Conservation (phyloP, 2,329 filamentous ascomycete species). For the Ceratocystis diversiconidia region DNA sequence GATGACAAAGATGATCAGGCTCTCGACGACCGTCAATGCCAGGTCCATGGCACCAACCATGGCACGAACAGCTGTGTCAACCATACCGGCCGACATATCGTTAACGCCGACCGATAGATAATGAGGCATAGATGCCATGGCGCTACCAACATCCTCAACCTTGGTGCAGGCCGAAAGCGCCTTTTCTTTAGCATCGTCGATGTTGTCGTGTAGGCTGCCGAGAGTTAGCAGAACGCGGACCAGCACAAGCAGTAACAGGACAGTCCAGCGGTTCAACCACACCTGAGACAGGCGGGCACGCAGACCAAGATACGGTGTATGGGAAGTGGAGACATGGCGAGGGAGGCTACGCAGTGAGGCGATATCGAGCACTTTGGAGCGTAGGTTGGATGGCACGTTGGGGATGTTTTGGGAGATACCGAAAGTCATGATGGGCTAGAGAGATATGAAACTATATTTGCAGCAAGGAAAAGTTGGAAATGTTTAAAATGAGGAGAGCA, state of each 20-base stretch:
- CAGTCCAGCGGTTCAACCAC: conserved; percentile 96
- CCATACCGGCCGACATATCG: conserved; percentile 61
- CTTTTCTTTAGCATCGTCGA: conserved; percentile 62
- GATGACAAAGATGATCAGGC: conserved; percentile 82
- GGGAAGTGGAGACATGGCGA: conserved; percentile 43
- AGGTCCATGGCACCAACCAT: conserved; percentile 68
- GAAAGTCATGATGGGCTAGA: background rate
- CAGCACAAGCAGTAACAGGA: conserved; percentile 75
- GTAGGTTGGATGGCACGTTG: conserved; percentile 27
- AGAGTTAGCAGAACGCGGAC: conserved; percentile 67
- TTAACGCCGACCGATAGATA: conserved; percentile 87
- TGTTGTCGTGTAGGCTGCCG: conserved; percentile 54
- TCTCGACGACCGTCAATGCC: conserved; percentile 68
- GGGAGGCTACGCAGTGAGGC: conserved; percentile 24
- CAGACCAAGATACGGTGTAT: conserved; percentile 86
- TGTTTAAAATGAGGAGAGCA: background rate
- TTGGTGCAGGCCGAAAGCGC: conserved; percentile 80
- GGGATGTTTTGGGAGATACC: conserved; percentile 1
- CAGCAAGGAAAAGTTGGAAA: background rate
- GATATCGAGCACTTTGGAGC: conserved; percentile 27
- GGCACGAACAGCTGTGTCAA: conserved; percentile 66
- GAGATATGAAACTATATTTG: background rate
- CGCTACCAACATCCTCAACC: conserved; percentile 83
- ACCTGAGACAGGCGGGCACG: conserved; percentile 81
- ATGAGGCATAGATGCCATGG: conserved; percentile 96